phyloP scores from a whole-genome alignment of 2,329 filamentous ascomycete genomes.

The Ophiocordyceps camponoti-floridani region DNA sequence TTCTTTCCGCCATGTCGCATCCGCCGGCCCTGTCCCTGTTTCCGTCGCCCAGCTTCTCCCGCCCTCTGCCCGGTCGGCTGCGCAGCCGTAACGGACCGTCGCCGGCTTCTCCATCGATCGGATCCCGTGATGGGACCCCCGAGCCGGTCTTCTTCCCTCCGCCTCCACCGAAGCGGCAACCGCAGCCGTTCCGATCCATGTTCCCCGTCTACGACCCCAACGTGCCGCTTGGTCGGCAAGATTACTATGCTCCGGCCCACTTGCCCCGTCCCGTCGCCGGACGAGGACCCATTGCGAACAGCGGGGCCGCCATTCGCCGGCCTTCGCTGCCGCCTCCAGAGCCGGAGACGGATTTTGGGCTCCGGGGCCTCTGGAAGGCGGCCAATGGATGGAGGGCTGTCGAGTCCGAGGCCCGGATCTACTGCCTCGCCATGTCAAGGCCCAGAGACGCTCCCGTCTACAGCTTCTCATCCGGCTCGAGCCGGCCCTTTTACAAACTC shows the following conservation, averaged over 20 bases:
- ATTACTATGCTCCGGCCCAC: slow-evolving; percentile 50
- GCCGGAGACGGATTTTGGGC: slow-evolving; percentile 39
- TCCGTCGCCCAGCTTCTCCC: not conserved
- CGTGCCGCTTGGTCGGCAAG: slow-evolving; percentile 46
- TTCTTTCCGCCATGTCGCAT: not conserved
- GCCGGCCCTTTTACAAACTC: slow-evolving; percentile 50
- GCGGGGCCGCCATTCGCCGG: not conserved
- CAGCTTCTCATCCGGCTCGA: slow-evolving; percentile 37
- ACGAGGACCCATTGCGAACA: not conserved
- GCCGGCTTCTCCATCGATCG: not conserved
- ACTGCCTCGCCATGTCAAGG: slow-evolving; percentile 37
- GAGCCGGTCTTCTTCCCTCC: slow-evolving; percentile 6
- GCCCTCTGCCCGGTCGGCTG: not conserved
- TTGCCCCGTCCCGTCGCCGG: slow-evolving; percentile 25
- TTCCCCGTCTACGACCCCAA: slow-evolving; percentile 59
- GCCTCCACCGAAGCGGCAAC: slow-evolving; percentile 22
- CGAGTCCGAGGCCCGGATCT: slow-evolving; percentile 36
- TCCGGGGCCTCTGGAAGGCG: slow-evolving; percentile 50
- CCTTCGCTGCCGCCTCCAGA: slow-evolving; percentile 21
- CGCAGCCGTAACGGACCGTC: not conserved
- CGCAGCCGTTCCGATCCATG: slow-evolving; percentile 43
- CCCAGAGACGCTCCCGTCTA: slow-evolving; percentile 46
- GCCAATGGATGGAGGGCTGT: slow-evolving; percentile 52
- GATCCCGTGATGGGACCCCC: not conserved
- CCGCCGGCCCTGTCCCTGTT: not conserved